Evolutionary conservation across 495 filamentous ascomycete species (phyloP).

Genomic region (Aspergillus carlsbadensis): DNA sequence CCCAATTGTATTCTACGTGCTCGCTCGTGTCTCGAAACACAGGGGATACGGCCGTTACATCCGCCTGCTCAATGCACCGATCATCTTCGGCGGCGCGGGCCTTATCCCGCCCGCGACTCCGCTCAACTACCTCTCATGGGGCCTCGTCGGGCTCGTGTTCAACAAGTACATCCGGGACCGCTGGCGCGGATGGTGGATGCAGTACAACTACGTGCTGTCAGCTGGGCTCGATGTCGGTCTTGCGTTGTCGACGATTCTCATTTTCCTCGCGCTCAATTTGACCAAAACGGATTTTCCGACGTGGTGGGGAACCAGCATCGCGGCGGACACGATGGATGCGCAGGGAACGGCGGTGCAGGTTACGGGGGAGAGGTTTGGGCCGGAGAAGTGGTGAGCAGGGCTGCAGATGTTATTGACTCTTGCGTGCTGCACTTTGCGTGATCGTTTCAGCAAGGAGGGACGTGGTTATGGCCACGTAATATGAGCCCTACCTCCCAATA

Average conservation of each 20-base stretch:
- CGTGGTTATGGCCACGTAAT: no score
- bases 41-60: conserved; percentile 20
- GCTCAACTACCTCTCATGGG: conserved; percentile 60
- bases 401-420: not conserved
- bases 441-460: conserved; percentile 11
- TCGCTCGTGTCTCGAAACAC: conserved; percentile 34
- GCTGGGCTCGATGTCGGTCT: conserved; percentile 71
- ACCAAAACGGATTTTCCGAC: conserved; percentile 49
- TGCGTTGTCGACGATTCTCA: conserved; percentile 62
- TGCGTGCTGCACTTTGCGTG: conserved; percentile 48
- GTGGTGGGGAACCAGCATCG: conserved; percentile 67
- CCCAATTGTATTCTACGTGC: conserved; percentile 46
- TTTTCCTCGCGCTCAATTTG: conserved; percentile 66
- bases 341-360: conserved; percentile 36
- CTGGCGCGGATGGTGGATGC: conserved; percentile 71
- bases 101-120: conserved; percentile 53
- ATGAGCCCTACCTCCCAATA: no score
- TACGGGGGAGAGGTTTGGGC: conserved; percentile 59
- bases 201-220: conserved; percentile 76
- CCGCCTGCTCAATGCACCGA: conserved; percentile 45
- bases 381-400: conserved; percentile 26
- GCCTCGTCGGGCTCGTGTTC: conserved; percentile 64
- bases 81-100: conserved; percentile 48
- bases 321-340: conserved; percentile 45
- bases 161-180: conserved; percentile 63